A percentile compares a stretch with the other conserved stretches of the same genome.
These are phyloP conservation scores for Aspergillus persii DNA, from an alignment of 2,329 filamentous ascomycete genomes.

Conservation along the genomic window DNA sequence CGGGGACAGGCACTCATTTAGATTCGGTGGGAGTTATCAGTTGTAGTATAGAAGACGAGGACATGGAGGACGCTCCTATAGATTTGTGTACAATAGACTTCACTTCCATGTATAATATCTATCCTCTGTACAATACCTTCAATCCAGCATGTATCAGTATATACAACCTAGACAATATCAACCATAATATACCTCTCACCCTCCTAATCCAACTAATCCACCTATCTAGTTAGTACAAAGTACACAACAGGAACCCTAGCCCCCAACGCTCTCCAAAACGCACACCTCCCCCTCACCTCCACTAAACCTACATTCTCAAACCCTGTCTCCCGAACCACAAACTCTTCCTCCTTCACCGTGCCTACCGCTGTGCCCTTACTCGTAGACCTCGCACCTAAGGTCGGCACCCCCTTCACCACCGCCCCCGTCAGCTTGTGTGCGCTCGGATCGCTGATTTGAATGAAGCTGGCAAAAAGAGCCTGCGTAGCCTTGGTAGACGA, in stretches of 20 bases:
- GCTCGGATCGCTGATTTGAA: conserved; percentile 60
- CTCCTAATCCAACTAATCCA: background rate
- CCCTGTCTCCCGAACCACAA: conserved; percentile 49
- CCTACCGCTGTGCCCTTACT: too few species aligned
- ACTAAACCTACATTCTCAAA: conserved; percentile 42
- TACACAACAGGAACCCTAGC: conserved; percentile 47
- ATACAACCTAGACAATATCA: background rate
- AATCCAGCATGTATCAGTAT: background rate
- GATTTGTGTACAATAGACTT: background rate
- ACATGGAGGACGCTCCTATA: background rate
- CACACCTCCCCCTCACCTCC: conserved; percentile 49
- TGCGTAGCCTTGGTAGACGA: conserved; percentile 57
- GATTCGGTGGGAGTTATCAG: background rate
- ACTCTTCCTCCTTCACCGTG: conserved; percentile 41
- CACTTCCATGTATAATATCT: background rate
- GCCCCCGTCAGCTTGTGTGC: conserved; percentile 53
- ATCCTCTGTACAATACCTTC: background rate
- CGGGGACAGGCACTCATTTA: conserved; percentile 75
- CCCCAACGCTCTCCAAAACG: conserved; percentile 53
- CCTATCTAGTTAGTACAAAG: background rate
- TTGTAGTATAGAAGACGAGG: too few species aligned
- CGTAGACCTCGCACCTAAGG: conserved; percentile 25
- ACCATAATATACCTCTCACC: background rate
- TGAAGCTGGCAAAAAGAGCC: conserved; percentile 61
- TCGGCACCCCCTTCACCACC: conserved; percentile 44